phyloP scores from a whole-genome alignment of 164 flowering plant genomes.

The grape (Vitis vinifera) region DNA sequence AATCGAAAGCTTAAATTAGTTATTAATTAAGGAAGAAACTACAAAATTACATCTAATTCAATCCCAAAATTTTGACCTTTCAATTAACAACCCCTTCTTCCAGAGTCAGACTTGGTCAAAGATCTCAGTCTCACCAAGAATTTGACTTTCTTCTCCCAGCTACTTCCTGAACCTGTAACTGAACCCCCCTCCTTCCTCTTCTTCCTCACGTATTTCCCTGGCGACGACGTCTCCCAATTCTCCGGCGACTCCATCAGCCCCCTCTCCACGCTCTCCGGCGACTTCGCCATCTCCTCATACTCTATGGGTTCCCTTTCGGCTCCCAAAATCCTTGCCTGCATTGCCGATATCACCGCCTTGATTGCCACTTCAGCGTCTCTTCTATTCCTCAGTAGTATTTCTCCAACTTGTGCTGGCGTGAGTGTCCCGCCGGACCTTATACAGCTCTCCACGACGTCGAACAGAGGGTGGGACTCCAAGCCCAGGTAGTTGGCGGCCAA shows the following conservation, averaged over 20 bases:
- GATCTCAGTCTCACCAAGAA: conserved; percentile 44
- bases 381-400: conserved; percentile 50
- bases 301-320: conserved; percentile 8
- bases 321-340: conserved; percentile 37
- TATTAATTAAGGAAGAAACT: no score
- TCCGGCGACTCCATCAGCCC: conserved; percentile 22
- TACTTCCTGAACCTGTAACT: background rate
- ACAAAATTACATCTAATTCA: no score
- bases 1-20: no score
- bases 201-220: conserved; percentile 32
- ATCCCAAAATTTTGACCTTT: no score
- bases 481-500: conserved; percentile 48
- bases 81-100: conserved; percentile 26
- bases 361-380: conserved; percentile 45
- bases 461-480: conserved; percentile 33
- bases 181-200: conserved; percentile 29
- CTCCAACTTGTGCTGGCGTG: conserved; percentile 64
- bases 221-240: conserved; percentile 31
- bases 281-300: conserved; percentile 14
- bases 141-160: conserved; percentile 46
- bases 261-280: conserved; percentile 19
- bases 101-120: conserved; percentile 58
- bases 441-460: conserved; percentile 48
- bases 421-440: conserved; percentile 49
- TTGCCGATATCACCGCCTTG: conserved; percentile 44